These are phyloP conservation scores for Sordaria brevicollis DNA, from an alignment of 495 filamentous ascomycete species.

Conservation along the genomic window DNA sequence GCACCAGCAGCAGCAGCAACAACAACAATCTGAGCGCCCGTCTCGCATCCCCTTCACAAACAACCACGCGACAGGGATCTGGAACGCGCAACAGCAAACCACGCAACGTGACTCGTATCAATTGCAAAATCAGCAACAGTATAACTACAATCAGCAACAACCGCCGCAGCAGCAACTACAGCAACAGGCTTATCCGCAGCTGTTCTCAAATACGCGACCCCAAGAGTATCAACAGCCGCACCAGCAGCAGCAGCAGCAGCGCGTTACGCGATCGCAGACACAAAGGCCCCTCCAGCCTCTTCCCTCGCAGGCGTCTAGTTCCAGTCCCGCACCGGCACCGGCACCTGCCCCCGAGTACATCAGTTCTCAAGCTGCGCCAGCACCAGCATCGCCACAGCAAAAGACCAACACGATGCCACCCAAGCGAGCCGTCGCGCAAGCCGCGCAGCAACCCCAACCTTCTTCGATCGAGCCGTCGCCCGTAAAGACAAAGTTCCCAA, in stretches of 20 bases:
- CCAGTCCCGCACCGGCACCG: neutral
- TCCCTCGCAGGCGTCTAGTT: neutral
- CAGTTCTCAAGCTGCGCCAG: neutral
- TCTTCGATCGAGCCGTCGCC: slow-evolving; percentile 46
- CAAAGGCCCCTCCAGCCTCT: neutral
- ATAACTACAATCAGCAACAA: neutral
- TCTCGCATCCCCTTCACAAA: neutral
- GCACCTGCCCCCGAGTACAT: neutral
- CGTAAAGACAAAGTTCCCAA: slow-evolving; percentile 93
- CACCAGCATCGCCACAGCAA: neutral
- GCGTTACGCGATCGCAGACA: neutral
- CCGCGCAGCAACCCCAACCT: slow-evolving; percentile 1
- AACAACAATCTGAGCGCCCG: neutral
- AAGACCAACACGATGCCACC: slow-evolving; percentile 26
- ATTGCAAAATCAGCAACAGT: neutral
- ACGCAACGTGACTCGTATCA: neutral
- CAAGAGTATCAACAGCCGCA: slow-evolving; percentile 3
- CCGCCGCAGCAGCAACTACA: slow-evolving; percentile 6
- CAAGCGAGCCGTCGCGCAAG: slow-evolving; percentile 26
- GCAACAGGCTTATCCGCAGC: slow-evolving; percentile 8
- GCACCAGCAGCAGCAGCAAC: too few relatives aligned
- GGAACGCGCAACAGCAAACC: neutral
- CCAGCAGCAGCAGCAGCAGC: slow-evolving; percentile 10
- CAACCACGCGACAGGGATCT: neutral
- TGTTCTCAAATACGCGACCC: neutral